A percentile compares a stretch with the other conserved stretches of the same genome.
These are phyloP conservation scores for Hordeum vulgare DNA, from an alignment of 176 grass and related monocot genomes.

Conservation along the genomic window MorexV3_pseudomolecules_assembly NC_058518.1:422819597-422820096, in stretches of 20 bases:
- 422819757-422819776: background rate
- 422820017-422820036: background rate
- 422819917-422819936: conserved; percentile 5
- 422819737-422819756: background rate
- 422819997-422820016: background rate
- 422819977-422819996: background rate
- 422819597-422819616: conserved; percentile 88
- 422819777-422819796: background rate
- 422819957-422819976: background rate
- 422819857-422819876: conserved; percentile 78
- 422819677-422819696: conserved; percentile 14
- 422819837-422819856: conserved; percentile 93
- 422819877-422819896: conserved; percentile 16
- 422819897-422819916: background rate
- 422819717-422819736: background rate
- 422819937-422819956: conserved; percentile 9
- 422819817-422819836: conserved; percentile 87
- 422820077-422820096: background rate
- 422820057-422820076: background rate
- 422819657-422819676: conserved; percentile 38
- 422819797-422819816: background rate
- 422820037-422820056: background rate
- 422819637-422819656: conserved; percentile 92
- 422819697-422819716: background rate
- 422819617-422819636: conserved; percentile 81